A percentile compares a stretch with the other conserved stretches of the same genome.
Conservation (phyloP, 2,329 filamentous ascomycete species). For the Chrysoporthe puriensis region DNA sequence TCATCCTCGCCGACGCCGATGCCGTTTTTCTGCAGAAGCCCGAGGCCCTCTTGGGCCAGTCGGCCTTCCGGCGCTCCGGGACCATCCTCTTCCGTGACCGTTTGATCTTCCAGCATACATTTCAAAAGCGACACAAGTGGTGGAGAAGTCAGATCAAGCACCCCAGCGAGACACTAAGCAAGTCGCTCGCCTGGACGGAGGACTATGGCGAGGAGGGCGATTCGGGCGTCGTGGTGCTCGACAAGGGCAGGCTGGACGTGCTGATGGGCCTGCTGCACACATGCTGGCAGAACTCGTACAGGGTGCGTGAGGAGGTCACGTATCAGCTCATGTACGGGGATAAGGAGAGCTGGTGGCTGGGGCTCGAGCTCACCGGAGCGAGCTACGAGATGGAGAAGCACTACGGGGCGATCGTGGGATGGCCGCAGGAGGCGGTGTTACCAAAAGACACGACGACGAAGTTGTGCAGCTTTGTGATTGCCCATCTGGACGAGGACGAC, state of each 20-base stretch:
- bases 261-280: slow-evolving; percentile 46
- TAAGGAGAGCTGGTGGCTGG: slow-evolving; percentile 52
- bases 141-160: slow-evolving; percentile 42
- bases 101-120: slow-evolving; percentile 42
- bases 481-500: slow-evolving; percentile 45
- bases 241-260: slow-evolving; percentile 44
- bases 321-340: slow-evolving; percentile 49
- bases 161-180: slow-evolving; percentile 39
- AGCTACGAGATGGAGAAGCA: slow-evolving; percentile 45
- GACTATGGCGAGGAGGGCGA: slow-evolving; percentile 47
- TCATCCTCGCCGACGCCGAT: slow-evolving; percentile 45
- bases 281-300: slow-evolving; percentile 49
- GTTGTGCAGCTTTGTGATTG: slow-evolving; percentile 48
- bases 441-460: slow-evolving; percentile 15
- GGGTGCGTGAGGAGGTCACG: slow-evolving; percentile 44
- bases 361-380: slow-evolving; percentile 44
- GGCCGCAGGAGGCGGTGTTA: slow-evolving; percentile 28
- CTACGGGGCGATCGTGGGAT: slow-evolving; percentile 47
- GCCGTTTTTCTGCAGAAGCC: slow-evolving; percentile 45
- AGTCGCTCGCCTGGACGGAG: slow-evolving; percentile 44
- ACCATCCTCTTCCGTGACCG: slow-evolving; percentile 46
- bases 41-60: slow-evolving; percentile 38
- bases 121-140: slow-evolving; percentile 42
- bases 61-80: slow-evolving; percentile 38
- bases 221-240: slow-evolving; percentile 46